phyloP scores from a whole-genome alignment of 2,329 filamentous ascomycete species.

The Ampelomyces quisqualis region DNA sequence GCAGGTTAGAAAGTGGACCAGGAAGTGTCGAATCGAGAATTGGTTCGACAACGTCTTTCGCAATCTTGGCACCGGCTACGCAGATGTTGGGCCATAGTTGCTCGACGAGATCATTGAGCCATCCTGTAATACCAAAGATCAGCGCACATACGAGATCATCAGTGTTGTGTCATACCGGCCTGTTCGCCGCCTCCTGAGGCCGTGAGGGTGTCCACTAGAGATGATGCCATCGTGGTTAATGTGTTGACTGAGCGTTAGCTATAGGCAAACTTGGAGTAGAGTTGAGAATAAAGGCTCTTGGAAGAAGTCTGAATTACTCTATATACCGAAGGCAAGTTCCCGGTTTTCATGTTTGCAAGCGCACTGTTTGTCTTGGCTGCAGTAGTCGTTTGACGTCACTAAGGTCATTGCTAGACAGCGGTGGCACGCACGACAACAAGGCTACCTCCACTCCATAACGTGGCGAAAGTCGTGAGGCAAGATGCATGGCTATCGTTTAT shows the following conservation, averaged over 20 bases:
- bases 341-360: constrained; percentile 7
- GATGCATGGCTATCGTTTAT: no score
- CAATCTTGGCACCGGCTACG: constrained; percentile 47
- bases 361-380: constrained; percentile 10
- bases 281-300: no score
- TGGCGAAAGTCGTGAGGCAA: not conserved
- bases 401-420: not conserved
- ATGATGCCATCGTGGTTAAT: constrained; percentile 16
- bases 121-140: constrained; percentile 30
- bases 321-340: not conserved
- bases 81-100: constrained; percentile 55
- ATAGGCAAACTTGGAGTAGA: no score
- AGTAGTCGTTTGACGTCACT: constrained; percentile 8
- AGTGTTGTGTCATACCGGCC: constrained; percentile 31
- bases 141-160: not conserved
- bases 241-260: not conserved
- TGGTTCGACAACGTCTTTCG: constrained; percentile 52
- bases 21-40: constrained; percentile 52
- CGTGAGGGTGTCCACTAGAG: constrained; percentile 45
- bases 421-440: not conserved
- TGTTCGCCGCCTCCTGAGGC: constrained; percentile 47
- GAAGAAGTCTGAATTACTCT: no score
- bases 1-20: constrained; percentile 46
- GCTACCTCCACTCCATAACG: not conserved
- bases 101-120: constrained; percentile 52